Percentiles rank a stretch among this genome's conserved stretches.
Conservation (phyloP, 768 basidiomycete species). For the Russula abietina region DNA sequence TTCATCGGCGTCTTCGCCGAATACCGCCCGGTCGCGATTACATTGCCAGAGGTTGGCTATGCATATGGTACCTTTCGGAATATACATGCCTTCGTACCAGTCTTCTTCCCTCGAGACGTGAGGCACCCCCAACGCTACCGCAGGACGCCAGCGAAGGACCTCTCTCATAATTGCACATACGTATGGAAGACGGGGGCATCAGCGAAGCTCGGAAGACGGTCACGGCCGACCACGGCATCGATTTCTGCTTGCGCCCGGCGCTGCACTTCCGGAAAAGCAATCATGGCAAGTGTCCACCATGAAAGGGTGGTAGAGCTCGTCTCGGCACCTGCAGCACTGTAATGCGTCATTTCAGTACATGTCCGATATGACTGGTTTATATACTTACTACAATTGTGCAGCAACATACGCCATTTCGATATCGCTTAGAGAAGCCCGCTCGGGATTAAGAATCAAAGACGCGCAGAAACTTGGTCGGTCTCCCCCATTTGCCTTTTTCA, state of each 20-base stretch:
- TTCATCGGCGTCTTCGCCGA: constrained; percentile 19
- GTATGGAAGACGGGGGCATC: constrained; percentile 25
- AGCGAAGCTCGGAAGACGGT: constrained; percentile 16
- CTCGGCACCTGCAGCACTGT: constrained; percentile 7
- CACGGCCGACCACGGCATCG: constrained; percentile 18
- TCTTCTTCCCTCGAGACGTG: constrained; percentile 27
- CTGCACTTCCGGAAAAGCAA: constrained; percentile 20
- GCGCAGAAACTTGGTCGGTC: not conserved
- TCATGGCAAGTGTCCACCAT: constrained; percentile 16
- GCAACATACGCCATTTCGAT: not conserved
- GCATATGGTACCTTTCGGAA: constrained; percentile 34
- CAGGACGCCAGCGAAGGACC: constrained; percentile 7
- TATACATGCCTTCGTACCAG: constrained; percentile 28
- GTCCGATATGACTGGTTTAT: not conserved
- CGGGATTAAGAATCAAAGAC: not conserved
- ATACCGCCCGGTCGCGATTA: constrained; percentile 8
- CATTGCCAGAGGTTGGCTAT: constrained; percentile 27
- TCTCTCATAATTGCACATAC: constrained; percentile 23
- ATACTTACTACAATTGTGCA: not conserved
- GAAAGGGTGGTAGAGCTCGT: constrained; percentile 9
- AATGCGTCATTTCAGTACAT: not conserved
- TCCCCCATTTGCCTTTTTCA: constrained; percentile 1
- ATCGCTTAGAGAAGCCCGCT: not conserved
- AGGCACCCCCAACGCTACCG: not conserved
- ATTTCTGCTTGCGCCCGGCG: constrained; percentile 20